Evolutionary conservation across 345 rosid genomes (phyloP), one percentile per base, ranked within the genome.

Genomic region (Eucalyptus fibrosa): DNA sequence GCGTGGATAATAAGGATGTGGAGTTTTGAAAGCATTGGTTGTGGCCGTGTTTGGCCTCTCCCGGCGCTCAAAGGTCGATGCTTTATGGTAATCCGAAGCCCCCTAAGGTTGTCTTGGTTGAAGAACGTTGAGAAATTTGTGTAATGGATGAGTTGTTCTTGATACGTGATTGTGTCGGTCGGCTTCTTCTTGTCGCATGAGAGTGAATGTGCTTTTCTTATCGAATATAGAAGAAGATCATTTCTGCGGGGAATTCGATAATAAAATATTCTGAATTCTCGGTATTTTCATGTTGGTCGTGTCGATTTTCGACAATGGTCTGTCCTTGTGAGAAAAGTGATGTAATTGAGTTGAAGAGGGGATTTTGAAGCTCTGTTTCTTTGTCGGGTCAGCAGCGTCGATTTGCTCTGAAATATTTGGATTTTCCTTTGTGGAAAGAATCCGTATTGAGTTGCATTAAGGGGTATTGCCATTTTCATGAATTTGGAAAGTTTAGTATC

Each of bases 1-100:
- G 92, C 19, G 44, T 45, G 24, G 89, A 87, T 53, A 93, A 95
- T 28, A 92, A 88, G n/a, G 94, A 91, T 44, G 90, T 92, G 91
- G 97, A 95, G 86, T 97, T 95, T 92, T 98, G 94, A 94, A 51
- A 53, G 65, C 86, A 4, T 17, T 51, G 19, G 51, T 85, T 7
- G 62, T 56, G 82, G 88, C 69, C 42, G 14, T 69, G 32, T 15
- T 50, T 67, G 42, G 26, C 26, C 59, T 34, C 30, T 62, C 59
- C 24, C 10, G 28, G n/a, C 44, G 1, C 51, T 56, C 85, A 77
- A 77, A 77, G 85, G 47, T 77, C 0, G 85, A 77, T 21, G 47
- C 85, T 55, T 16, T 23, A 77, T 87, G 65, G 47, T 56, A 26
- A 67, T 82, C 49, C 49, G 32, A 37, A 23, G 81, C 12, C 50